Evolutionary conservation across 306 rosid species (phyloP).

Genomic region (Begonia loranthoides): DNA sequence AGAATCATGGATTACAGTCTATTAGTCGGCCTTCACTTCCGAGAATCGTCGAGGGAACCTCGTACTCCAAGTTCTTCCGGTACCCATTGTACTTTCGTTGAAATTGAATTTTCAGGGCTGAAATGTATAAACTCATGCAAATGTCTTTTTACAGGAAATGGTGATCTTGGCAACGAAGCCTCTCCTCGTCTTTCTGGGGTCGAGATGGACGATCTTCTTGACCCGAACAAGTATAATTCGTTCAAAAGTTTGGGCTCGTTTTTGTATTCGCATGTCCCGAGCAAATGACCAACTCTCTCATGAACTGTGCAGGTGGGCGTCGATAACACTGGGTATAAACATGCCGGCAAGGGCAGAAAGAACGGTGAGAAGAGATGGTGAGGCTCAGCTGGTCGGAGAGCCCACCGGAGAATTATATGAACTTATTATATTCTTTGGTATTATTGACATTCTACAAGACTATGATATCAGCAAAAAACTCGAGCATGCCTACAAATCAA

Average conservation of each 20-base stretch:
- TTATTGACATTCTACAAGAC: slow-evolving; percentile 92
- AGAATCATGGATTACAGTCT: slow-evolving; percentile 96
- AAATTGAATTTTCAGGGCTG: not conserved
- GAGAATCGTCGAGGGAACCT: slow-evolving; percentile 35
- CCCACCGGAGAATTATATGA: slow-evolving; percentile 72
- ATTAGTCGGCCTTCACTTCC: slow-evolving; percentile 86
- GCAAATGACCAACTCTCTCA: not conserved
- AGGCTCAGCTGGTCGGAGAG: slow-evolving; percentile 68
- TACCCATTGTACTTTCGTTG: slow-evolving; percentile 14
- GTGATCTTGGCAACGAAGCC: not conserved
- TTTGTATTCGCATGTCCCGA: not conserved
- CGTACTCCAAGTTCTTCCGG: slow-evolving; percentile 20
- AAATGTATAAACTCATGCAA: no score
- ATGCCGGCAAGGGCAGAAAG: slow-evolving; percentile 81
- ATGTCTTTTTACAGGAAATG: not conserved
- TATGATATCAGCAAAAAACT: slow-evolving; percentile 91
- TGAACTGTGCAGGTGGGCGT: slow-evolving; percentile 33
- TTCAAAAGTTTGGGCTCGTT: not conserved
- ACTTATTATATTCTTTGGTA: slow-evolving; percentile 55
- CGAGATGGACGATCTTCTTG: not conserved
- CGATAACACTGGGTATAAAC: slow-evolving; percentile 53
- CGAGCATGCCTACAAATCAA: slow-evolving; percentile 91
- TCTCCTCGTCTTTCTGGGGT: not conserved
- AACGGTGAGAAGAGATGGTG: slow-evolving; percentile 36
- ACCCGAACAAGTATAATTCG: not conserved